A percentile compares a stretch with the other conserved stretches of the same genome.
phyloP scores from a whole-genome alignment of 2,329 filamentous ascomycete genomes.

The Chrysoporthe austroafricana region DNA sequence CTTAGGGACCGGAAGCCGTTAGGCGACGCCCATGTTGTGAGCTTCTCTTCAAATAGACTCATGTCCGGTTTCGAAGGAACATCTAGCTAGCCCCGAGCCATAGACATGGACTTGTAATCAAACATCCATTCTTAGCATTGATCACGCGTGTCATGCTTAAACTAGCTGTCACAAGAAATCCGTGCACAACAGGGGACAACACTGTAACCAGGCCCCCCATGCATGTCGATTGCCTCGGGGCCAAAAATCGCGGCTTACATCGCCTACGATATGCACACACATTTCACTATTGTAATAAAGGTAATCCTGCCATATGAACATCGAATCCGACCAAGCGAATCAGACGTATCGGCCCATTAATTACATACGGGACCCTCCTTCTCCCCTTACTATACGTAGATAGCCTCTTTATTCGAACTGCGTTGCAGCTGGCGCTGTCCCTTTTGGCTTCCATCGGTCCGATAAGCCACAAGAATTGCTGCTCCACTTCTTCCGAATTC shows the following conservation, averaged over 20 bases:
- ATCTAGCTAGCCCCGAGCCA: too few species aligned
- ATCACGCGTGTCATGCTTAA: neutral
- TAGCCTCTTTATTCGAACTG: neutral
- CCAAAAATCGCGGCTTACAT: neutral
- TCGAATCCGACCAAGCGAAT: neutral
- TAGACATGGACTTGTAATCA: neutral
- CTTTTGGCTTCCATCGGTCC: neutral
- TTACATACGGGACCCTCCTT: neutral
- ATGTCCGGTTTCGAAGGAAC: neutral
- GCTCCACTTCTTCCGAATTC: neutral
- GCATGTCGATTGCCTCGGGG: neutral
- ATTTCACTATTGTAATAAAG: neutral
- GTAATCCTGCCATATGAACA: neutral
- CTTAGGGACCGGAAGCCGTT: neutral
- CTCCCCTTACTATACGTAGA: neutral
- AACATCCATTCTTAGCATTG: neutral
- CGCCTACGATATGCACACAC: neutral
- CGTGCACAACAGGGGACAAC: neutral
- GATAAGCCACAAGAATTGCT: neutral
- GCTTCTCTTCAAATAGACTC: neutral
- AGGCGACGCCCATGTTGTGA: neutral
- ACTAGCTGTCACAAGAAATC: neutral
- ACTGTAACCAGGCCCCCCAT: neutral
- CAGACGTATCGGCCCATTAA: neutral
- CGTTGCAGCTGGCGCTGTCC: neutral